Percentiles rank a stretch among this genome's conserved stretches.
These are phyloP conservation scores for Populus hybrid DNA, from an alignment of 441 rosid species.

Conservation along the genomic window DNA sequence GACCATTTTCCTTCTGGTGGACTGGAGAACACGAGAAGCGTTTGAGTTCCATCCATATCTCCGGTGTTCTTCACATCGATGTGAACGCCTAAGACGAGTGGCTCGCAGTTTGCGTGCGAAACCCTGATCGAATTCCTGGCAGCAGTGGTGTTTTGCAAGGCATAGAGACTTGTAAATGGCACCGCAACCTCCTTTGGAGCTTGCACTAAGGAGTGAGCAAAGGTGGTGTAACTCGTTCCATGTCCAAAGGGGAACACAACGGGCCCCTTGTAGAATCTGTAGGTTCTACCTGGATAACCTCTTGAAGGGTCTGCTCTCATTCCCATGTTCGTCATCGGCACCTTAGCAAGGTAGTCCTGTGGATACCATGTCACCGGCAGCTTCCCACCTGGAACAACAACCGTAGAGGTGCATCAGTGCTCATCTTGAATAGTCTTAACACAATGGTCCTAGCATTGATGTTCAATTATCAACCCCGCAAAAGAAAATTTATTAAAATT, in stretches of 20 bases:
- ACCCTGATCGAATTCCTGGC: slow-evolving; percentile 39
- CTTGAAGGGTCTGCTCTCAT: slow-evolving; percentile 56
- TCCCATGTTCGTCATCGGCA: slow-evolving; percentile 86
- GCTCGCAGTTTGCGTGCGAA: slow-evolving; percentile 50
- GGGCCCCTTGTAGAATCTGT: slow-evolving; percentile 87
- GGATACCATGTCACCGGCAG: slow-evolving; percentile 97
- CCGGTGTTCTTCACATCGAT: slow-evolving; percentile 67
- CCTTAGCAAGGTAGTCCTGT: slow-evolving; percentile 54
- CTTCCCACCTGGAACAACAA: slow-evolving; percentile 55
- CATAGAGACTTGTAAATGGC: slow-evolving; percentile 26
- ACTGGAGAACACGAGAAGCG: slow-evolving; percentile 57
- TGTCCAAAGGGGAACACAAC: slow-evolving; percentile 79
- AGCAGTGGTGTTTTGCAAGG: slow-evolving; percentile 35
- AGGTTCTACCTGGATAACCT: slow-evolving; percentile 79
- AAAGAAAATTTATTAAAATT: too few relatives aligned
- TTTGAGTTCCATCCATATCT: slow-evolving; percentile 60
- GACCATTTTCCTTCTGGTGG: slow-evolving; percentile 60
- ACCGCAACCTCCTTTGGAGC: slow-evolving; percentile 43
- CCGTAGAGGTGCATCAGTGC: not conserved
- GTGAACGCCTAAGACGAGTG: slow-evolving; percentile 40
- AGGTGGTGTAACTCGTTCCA: slow-evolving; percentile 66
- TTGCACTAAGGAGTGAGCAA: slow-evolving; percentile 38
- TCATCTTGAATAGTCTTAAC: not conserved
- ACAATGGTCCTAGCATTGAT: too few relatives aligned
- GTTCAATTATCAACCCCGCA: too few relatives aligned